phyloP scores from a whole-genome alignment of 2,329 filamentous ascomycete genomes.

The Colletotrichum tanaceti region DNA sequence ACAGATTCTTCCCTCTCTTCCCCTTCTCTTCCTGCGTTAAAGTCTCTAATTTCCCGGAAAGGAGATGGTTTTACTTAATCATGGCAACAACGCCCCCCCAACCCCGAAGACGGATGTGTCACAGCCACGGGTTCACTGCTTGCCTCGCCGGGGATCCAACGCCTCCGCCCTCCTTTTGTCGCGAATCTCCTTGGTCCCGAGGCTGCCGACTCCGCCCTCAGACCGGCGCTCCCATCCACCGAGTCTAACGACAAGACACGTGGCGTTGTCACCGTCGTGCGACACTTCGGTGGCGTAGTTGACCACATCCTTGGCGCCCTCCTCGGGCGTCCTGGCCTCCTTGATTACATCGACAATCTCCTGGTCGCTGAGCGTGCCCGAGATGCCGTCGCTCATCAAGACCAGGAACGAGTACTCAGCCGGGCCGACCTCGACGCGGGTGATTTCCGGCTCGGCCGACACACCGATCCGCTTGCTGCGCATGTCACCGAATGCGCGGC shows the following conservation, averaged over 20 bases:
- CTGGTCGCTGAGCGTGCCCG: constrained; percentile 86
- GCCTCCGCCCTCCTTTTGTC: constrained; percentile 86
- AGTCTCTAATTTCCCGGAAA: not conserved
- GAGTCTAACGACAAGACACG: constrained; percentile 73
- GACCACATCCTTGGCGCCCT: constrained; percentile 82
- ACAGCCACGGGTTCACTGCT: constrained; percentile 51
- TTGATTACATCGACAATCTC: constrained; percentile 97
- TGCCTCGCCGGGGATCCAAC: constrained; percentile 79
- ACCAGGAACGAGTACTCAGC: constrained; percentile 92
- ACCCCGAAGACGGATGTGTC: not conserved
- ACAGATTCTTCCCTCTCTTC: not conserved
- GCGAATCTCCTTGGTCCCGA: constrained; percentile 92
- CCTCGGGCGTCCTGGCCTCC: constrained; percentile 89
- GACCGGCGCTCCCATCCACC: constrained; percentile 78
- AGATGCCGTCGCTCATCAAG: constrained; percentile 89
- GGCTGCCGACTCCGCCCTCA: constrained; percentile 87
- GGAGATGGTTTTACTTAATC: not conserved
- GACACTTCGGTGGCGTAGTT: constrained; percentile 90
- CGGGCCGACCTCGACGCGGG: constrained; percentile 79
- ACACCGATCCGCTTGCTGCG: constrained; percentile 92
- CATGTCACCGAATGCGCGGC: constrained; percentile 93
- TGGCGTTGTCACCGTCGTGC: constrained; percentile 74
- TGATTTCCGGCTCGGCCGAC: constrained; percentile 91
- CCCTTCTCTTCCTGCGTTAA: no score
- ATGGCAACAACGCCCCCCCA: not conserved